Conservation (phyloP, 2,329 filamentous ascomycete genomes). For the Aspergillus vadensis region DNA sequence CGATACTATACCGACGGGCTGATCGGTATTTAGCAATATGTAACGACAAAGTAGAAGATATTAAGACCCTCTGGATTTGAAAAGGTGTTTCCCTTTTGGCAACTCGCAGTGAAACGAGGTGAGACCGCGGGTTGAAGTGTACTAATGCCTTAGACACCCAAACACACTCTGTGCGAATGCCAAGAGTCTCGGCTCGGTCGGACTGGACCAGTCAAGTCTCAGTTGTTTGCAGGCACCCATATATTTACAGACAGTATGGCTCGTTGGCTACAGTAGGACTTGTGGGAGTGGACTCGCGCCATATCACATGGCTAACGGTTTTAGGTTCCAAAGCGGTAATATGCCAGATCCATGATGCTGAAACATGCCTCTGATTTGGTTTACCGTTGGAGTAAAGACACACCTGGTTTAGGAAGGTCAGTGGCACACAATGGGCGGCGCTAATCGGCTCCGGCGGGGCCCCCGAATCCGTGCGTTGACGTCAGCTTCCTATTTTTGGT, state of each 20-base stretch:
- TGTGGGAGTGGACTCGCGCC: not conserved
- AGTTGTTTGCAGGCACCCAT: not conserved
- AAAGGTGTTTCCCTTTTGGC: too few species aligned
- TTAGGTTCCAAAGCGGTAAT: not conserved
- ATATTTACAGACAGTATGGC: too few species aligned
- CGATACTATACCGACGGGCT: too few species aligned
- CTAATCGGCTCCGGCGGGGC: slow-evolving; percentile 9
- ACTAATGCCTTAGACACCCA: not conserved
- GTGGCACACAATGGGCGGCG: not conserved
- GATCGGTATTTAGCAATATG: too few species aligned
- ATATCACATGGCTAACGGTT: not conserved
- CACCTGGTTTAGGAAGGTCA: not conserved
- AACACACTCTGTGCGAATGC: not conserved
- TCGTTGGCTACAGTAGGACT: too few species aligned
- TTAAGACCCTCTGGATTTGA: too few species aligned
- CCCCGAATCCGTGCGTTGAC: slow-evolving; percentile 12
- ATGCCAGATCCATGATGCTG: not conserved
- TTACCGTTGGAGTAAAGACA: not conserved
- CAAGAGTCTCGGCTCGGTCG: not conserved
- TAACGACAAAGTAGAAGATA: too few species aligned
- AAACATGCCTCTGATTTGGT: not conserved
- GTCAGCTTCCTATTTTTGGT: slow-evolving; percentile 18
- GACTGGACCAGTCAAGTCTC: not conserved
- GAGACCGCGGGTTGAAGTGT: too few species aligned
- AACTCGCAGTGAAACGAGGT: too few species aligned